Percentiles rank a stretch among this genome's conserved stretches.
phyloP scores from a whole-genome alignment of 805 yeast genomes.

The Nakazawaea peltata region DNA sequence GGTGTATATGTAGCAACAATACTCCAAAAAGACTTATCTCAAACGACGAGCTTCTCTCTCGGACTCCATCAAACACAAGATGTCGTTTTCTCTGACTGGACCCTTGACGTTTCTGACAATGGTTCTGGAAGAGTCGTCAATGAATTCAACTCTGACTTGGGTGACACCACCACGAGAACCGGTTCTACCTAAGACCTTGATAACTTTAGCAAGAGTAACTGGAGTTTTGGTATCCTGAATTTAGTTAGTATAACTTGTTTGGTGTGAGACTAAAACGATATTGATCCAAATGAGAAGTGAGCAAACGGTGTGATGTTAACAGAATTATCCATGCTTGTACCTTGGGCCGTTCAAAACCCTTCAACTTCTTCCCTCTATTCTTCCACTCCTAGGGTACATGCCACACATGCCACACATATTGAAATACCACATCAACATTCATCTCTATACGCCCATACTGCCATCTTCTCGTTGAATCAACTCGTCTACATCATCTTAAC shows the following conservation, averaged over 20 bases:
- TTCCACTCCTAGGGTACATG: too few relatives aligned
- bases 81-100: constrained; percentile 97
- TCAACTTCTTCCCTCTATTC: too few relatives aligned
- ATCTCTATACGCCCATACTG: too few relatives aligned
- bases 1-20: background rate
- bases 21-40: constrained; percentile 50
- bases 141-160: constrained; percentile 96
- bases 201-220: constrained; percentile 98
- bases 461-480: too few relatives aligned
- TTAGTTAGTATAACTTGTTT: constrained; percentile 1
- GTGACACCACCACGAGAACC: constrained; percentile 99
- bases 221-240: constrained; percentile 65
- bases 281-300: background rate
- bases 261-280: background rate
- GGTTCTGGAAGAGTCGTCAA: constrained; percentile 91
- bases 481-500: too few relatives aligned
- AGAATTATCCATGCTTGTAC: background rate
- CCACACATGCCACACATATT: too few relatives aligned
- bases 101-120: constrained; percentile 97
- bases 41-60: constrained; percentile 99
- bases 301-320: too few relatives aligned
- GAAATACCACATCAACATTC: too few relatives aligned
- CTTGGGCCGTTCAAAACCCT: background rate
- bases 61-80: constrained; percentile 98
- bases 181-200: constrained; percentile 99